Evolutionary conservation across 768 basidiomycete species (phyloP).

Genomic region (Psilocybe cubensis): DNA sequence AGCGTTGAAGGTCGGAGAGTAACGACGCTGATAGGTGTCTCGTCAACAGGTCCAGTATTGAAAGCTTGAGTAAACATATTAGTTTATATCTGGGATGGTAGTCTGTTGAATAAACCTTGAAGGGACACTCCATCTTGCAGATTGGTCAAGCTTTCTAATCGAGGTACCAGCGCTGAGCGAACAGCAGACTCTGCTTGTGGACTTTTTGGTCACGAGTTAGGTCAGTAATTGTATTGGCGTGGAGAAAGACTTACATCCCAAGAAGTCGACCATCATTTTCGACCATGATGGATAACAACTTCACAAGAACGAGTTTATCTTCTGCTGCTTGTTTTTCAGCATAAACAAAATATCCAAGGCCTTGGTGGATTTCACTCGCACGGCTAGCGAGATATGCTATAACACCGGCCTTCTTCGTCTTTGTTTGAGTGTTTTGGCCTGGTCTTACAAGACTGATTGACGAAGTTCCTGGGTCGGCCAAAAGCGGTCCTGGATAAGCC

Average conservation of each 20-base stretch:
- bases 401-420: conserved; percentile 84
- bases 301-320: conserved; percentile 75
- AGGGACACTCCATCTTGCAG: conserved; percentile 26
- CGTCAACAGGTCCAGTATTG: conserved; percentile 33
- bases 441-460: conserved; percentile 73
- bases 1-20: conserved; percentile 65
- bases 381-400: conserved; percentile 77
- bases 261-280: conserved; percentile 88
- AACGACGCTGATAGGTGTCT: conserved; percentile 59
- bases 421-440: conserved; percentile 63
- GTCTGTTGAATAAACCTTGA: conserved; percentile 20
- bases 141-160: conserved; percentile 35
- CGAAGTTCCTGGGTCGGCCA: conserved; percentile 72
- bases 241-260: conserved; percentile 88
- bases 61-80: conserved; percentile 4
- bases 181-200: conserved; percentile 75
- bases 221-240: too few relatives aligned
- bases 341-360: conserved; percentile 68
- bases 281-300: conserved; percentile 77
- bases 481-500: conserved; percentile 86
- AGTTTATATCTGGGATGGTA: not conserved
- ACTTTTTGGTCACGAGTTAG: too few relatives aligned
- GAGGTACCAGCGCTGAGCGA: conserved; percentile 71
- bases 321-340: conserved; percentile 65
- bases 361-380: conserved; percentile 76